A percentile compares a stretch with the other conserved stretches of the same genome.
phyloP scores from a whole-genome alignment of 192 early-diverging fungal species.

The Umbelopsis sp. region DNA sequence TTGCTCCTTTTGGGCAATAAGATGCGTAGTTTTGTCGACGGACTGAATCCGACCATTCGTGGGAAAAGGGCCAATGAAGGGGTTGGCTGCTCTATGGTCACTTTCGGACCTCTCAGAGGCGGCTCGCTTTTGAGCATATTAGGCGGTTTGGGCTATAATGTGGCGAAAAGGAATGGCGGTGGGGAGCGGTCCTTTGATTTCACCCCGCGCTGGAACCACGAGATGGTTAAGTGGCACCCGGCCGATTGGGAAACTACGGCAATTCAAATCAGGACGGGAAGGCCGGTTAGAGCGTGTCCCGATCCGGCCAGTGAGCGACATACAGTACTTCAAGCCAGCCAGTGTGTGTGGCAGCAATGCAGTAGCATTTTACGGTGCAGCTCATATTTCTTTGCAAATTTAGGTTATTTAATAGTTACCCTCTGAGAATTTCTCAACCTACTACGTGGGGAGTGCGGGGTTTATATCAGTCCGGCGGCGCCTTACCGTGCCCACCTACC shows the following conservation, averaged over 20 bases:
- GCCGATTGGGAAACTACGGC: background rate
- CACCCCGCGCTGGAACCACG: background rate
- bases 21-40: too few relatives aligned
- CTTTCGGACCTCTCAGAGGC: too few relatives aligned
- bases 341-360: background rate
- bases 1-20: too few relatives aligned
- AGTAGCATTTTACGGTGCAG: slow-evolving; percentile 10
- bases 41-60: too few relatives aligned
- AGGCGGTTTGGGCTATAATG: background rate
- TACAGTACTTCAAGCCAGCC: background rate
- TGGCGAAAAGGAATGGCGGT: background rate
- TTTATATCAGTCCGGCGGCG: background rate
- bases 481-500: background rate
- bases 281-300: background rate
- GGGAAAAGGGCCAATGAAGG: too few relatives aligned
- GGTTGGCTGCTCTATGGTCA: too few relatives aligned
- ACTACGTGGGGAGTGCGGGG: background rate
- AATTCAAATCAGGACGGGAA: slow-evolving; percentile 1
- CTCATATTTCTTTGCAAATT: slow-evolving; percentile 5
- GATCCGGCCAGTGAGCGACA: background rate
- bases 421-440: background rate
- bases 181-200: slow-evolving; percentile 3
- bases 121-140: too few relatives aligned
- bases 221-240: background rate
- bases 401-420: background rate